phyloP scores from a whole-genome alignment of 176 grass and related monocot genomes.

The Aegilops tauschii region DNA sequence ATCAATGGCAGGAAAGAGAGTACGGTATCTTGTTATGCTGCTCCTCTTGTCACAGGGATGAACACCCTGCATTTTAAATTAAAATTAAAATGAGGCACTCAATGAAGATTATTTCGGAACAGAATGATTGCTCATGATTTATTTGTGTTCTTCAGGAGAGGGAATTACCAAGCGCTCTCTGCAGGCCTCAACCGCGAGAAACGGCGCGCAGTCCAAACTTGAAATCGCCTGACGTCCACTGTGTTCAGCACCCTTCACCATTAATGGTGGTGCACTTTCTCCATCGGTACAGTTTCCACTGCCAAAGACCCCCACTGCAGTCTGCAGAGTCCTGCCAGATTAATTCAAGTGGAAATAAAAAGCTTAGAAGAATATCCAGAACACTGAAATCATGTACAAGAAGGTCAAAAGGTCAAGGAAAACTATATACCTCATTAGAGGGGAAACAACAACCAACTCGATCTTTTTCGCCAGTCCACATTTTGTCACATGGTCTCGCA shows the following conservation, averaged over 20 bases:
- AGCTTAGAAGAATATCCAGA: not conserved
- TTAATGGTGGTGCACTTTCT: constrained; percentile 34
- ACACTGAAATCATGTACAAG: not conserved
- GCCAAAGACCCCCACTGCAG: constrained; percentile 90
- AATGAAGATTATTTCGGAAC: not conserved
- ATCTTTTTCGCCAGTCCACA: constrained; percentile 53
- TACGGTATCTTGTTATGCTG: constrained; percentile 65
- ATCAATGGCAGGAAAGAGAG: constrained; percentile 82
- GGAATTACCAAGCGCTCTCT: constrained; percentile 72
- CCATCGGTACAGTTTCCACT: constrained; percentile 53
- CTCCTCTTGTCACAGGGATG: constrained; percentile 92
- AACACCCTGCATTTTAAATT: constrained; percentile 54
- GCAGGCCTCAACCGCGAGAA: constrained; percentile 76
- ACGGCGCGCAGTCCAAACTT: constrained; percentile 56
- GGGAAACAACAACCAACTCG: constrained; percentile 80
- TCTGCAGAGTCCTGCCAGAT: constrained; percentile 78
- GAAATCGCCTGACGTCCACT: constrained; percentile 49
- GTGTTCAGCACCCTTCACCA: constrained; percentile 65
- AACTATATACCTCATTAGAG: constrained; percentile 62
- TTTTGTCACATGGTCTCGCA: constrained; percentile 57
- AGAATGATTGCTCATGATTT: not conserved
- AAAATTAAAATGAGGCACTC: not conserved
- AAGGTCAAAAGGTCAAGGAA: not conserved
- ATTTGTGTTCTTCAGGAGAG: not conserved
- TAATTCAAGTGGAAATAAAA: not conserved